Base-by-base conservation (phyloP, 148 eudicot species). In the Vaccinium darrowii region DNA sequence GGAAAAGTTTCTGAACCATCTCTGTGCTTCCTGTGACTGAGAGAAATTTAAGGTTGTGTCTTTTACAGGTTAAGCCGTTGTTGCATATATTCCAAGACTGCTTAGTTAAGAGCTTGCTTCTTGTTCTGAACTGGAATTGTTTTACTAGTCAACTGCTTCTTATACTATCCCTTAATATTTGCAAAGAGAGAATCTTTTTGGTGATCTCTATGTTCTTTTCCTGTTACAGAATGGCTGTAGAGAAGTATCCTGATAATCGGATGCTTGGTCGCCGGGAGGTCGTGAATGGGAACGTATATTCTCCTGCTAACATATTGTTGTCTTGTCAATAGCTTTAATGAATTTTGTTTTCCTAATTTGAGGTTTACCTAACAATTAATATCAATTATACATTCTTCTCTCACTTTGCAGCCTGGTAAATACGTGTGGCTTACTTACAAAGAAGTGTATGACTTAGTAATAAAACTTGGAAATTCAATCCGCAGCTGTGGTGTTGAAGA, bases 401-500 rank as follows among this genome's bases (percentile, higher is more conserved):
- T 84, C 15, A 69, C 65, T 71, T 88, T 92, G 85, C 92, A 97
- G 99, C 91, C 92, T 80, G 98, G 98, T 51, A 89, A 92, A 78
- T 97, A 95, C 85, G 87, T 84, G 57, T 97, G 99, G 99, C 84
- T 82, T 84, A 94, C 92, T 77, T 97, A 97, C 92, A 95, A 93
- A 92, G 88, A 94, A 88, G 99, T 94, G 18, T 90, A 92, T 86
- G 95, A 97, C 82, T 58, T 78, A 47, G 99, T 97, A 65, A 73
- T 94, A 1, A 92, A 93, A 90, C 90, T 93, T 81, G 99, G 99
- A 25, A 97, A 94, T 84, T 86, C 98, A 85, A 93, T 97, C 76
- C 99, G 98, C 78, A 91, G 90, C 78, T 89, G 90, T 85, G 99
- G 98, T 72, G 81, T 97, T 82, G 92, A 87, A 50, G 85, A 90